These are phyloP conservation scores for Ceratocystis eucalypticola DNA, from an alignment of 2,329 filamentous ascomycete genomes.

Conservation along the genomic window DNA sequence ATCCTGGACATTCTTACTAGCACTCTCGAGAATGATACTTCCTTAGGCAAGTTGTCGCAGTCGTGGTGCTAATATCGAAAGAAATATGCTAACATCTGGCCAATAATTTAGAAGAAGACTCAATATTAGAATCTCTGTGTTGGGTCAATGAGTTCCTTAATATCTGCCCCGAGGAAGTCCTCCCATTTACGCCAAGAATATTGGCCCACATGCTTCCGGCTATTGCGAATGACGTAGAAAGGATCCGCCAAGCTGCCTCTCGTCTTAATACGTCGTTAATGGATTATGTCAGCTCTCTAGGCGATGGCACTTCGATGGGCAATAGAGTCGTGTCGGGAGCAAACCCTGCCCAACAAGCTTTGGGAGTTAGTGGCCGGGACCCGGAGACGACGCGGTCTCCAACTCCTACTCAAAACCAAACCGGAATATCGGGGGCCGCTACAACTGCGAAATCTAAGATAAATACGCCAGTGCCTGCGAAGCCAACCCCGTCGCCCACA, in stretches of 20 bases:
- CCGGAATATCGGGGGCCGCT: background rate
- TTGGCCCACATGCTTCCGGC: slow-evolving; percentile 84
- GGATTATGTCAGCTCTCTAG: slow-evolving; percentile 80
- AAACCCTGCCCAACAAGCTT: background rate
- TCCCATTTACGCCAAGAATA: slow-evolving; percentile 86
- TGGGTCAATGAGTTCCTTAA: slow-evolving; percentile 97
- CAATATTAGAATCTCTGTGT: slow-evolving; percentile 74
- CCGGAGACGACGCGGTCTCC: slow-evolving; percentile 9
- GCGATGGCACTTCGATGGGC: background rate
- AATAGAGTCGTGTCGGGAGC: background rate
- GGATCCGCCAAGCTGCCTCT: slow-evolving; percentile 74
- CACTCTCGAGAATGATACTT: slow-evolving; percentile 49
- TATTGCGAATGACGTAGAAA: slow-evolving; percentile 82
- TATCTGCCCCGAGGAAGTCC: slow-evolving; percentile 90
- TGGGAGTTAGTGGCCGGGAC: background rate
- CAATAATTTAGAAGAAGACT: slow-evolving; percentile 59
- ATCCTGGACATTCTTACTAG: slow-evolving; percentile 85
- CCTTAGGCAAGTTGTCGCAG: slow-evolving; percentile 5
- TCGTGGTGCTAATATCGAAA: background rate
- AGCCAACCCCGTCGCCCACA: slow-evolving; percentile 24
- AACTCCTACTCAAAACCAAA: slow-evolving; percentile 13
- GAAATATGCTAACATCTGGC: slow-evolving; percentile 19
- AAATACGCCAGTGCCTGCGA: background rate
- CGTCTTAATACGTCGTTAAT: slow-evolving; percentile 83
- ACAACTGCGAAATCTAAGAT: background rate